Evolutionary conservation across 148 eudicot genomes (phyloP).

Genomic region (Nepenthes mirabilis): DNA sequence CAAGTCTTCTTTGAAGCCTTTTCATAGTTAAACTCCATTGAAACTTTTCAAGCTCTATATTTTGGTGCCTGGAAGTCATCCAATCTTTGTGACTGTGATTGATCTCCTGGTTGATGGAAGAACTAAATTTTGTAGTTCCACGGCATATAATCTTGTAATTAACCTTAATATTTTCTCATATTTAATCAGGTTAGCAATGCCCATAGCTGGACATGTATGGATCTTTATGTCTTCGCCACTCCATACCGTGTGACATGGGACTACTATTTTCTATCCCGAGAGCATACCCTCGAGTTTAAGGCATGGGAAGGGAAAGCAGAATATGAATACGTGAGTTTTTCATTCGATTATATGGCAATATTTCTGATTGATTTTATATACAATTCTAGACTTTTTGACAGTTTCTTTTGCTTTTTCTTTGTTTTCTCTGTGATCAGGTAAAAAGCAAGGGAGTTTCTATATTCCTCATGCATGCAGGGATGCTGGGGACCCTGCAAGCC

Average conservation of each 20-base stretch:
- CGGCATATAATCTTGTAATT: background rate
- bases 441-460: constrained; percentile 79
- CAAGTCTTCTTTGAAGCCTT: too few species aligned
- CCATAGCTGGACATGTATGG: constrained; percentile 97
- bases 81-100: too few species aligned
- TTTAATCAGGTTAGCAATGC: constrained; percentile 54
- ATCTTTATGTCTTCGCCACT: constrained; percentile 84
- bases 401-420: constrained; percentile 2
- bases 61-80: too few species aligned
- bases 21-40: too few species aligned
- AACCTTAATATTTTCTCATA: constrained; percentile 7
- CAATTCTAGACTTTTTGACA: constrained; percentile 2
- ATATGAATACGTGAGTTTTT: constrained; percentile 70
- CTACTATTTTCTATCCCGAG: constrained; percentile 64
- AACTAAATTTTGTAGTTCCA: background rate
- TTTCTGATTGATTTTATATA: background rate
- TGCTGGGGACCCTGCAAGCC: constrained; percentile 81
- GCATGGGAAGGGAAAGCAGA: constrained; percentile 88
- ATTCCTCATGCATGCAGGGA: constrained; percentile 94
- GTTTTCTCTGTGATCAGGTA: constrained; percentile 34
- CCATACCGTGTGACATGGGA: constrained; percentile 97
- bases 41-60: too few species aligned
- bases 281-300: constrained; percentile 71
- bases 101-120: background rate
- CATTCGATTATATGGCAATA: background rate